Base-by-base conservation (phyloP, 192 early-diverging fungal species). In the Dissophora ornata region DNA sequence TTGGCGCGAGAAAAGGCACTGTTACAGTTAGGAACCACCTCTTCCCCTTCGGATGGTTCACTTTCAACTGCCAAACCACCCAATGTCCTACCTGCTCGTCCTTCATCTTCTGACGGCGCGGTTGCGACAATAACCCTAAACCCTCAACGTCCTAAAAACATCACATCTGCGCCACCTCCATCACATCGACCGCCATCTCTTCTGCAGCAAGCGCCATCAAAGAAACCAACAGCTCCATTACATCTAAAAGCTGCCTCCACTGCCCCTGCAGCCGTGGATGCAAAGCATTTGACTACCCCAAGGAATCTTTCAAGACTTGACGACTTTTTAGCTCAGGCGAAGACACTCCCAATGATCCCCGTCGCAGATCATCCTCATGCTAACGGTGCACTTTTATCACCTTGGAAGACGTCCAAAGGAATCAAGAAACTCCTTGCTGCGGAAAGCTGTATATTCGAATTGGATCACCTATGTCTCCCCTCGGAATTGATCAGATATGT, bases 381-480 rank as follows among this genome's bases (percentile, higher is more conserved):
- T n/a, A n/a, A n/a, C n/a, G n/a, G n/a, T n/a, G n/a, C n/a, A n/a
- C n/a, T n/a, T n/a, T n/a, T 18, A 26, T 21, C 51, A n/a, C 2
- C 51, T 46, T 61, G 68, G 68, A 59, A 28, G 18, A 32, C 50
- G 13, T 22, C 29, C 3, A 18, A 16, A 0, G 26, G 38, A 1
- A 71, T 71, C 53, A 63, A 57, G 25, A 60, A 46, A n/a, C 54
- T 71, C 0, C 15, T 55, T 46, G 4, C 18, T 1, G 9, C 28
- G 2, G 61, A 51, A 33, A 19, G 34, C 0, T 62, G 38, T 30
- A 22, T 71, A 10, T 40, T 62, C 22, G 69, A 71, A 1, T 5
- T 63, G 15, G 48, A 44, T 25, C 60, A 57, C 2, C 55, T 71
- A 19, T 71, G 69, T 18, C 16, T 63, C 1, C 69, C 69, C 5